These are phyloP conservation scores for Sideroxylon spinosum DNA, from an alignment of 179 eudicot genomes.

Conservation along the genomic window DNA sequence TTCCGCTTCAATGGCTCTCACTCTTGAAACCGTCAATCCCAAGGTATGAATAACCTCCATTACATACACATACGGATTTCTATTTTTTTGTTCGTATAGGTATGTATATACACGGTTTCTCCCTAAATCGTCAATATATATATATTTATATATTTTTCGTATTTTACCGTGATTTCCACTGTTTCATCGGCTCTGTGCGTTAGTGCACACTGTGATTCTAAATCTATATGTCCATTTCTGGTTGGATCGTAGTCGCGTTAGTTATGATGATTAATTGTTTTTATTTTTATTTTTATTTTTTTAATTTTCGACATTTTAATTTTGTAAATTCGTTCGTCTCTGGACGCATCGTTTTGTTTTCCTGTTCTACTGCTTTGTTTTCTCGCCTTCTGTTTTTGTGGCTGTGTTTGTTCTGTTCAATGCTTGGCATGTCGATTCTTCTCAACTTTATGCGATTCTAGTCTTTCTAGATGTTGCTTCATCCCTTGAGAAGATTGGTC, in stretches of 20 bases:
- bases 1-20: slow-evolving; percentile 36
- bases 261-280: too few relatives aligned
- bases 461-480: background rate
- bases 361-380: background rate
- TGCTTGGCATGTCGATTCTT: slow-evolving; percentile 4
- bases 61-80: too few relatives aligned
- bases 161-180: background rate
- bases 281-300: too few relatives aligned
- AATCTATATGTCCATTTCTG: background rate
- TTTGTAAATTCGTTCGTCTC: slow-evolving; percentile 2
- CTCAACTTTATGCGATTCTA: background rate
- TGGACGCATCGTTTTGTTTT: background rate
- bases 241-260: background rate
- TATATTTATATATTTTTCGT: background rate
- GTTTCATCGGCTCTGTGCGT: background rate
- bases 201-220: background rate
- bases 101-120: too few relatives aligned
- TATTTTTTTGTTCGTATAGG: too few relatives aligned
- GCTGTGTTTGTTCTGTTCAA: background rate
- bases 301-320: too few relatives aligned
- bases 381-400: background rate
- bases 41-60: slow-evolving; percentile 37
- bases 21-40: slow-evolving; percentile 55
- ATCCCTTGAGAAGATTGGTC: background rate
- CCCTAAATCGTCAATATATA: background rate